Percentiles rank a stretch among this genome's conserved stretches.
phyloP scores from a whole-genome alignment of 768 basidiomycete species.

The Crassisporium funariophilum region DNA sequence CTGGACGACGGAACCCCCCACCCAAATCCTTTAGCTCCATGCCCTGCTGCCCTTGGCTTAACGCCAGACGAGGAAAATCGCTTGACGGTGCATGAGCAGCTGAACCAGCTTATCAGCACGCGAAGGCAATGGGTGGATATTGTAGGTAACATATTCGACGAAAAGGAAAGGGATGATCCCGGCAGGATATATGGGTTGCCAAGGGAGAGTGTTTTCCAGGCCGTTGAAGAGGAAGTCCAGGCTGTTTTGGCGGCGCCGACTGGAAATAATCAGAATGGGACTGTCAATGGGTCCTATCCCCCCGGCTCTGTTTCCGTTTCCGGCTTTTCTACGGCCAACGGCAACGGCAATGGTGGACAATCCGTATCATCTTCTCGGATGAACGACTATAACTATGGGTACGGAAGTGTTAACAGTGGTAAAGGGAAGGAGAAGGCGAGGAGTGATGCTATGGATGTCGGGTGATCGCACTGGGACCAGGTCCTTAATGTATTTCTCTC shows the following conservation, averaged over 20 bases:
- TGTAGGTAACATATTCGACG: constrained; percentile 75
- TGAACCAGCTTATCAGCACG: constrained; percentile 73
- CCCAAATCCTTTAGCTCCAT: constrained; percentile 49
- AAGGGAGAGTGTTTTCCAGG: constrained; percentile 71
- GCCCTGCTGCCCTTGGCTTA: constrained; percentile 72
- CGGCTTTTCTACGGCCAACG: constrained; percentile 15
- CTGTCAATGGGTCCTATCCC: constrained; percentile 23
- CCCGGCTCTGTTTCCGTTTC: constrained; percentile 19
- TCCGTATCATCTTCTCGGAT: background rate
- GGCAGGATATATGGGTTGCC: constrained; percentile 84
- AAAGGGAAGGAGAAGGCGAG: constrained; percentile 55
- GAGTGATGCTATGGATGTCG: constrained; percentile 70
- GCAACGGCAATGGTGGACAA: background rate
- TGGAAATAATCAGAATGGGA: constrained; percentile 18
- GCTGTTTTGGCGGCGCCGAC: constrained; percentile 30
- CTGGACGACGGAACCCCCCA: constrained; percentile 34
- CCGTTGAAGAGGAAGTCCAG: constrained; percentile 66
- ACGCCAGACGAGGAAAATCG: constrained; percentile 66
- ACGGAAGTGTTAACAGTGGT: constrained; percentile 21
- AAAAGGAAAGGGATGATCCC: constrained; percentile 61
- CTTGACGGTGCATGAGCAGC: constrained; percentile 64
- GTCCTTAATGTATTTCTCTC: constrained; percentile 21
- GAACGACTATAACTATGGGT: constrained; percentile 18
- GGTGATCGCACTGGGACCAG: constrained; percentile 42
- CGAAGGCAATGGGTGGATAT: constrained; percentile 77